Percentiles rank a stretch among this genome's conserved stretches.
These are phyloP conservation scores for Trichomonas gallinae DNA, from an alignment of 208 protist species.

Conservation along the genomic window DNA sequence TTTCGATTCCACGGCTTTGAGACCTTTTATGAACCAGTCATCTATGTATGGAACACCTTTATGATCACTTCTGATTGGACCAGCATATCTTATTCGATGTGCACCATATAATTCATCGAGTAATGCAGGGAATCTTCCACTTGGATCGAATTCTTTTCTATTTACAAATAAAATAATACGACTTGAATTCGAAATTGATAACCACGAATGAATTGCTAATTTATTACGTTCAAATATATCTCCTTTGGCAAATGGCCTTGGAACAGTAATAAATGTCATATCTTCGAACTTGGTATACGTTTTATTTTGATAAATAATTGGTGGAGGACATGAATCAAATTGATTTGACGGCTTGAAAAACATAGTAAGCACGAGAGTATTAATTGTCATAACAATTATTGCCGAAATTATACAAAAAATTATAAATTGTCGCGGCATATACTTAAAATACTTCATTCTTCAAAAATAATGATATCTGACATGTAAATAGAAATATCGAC, in stretches of 20 bases:
- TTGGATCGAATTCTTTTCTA: background rate
- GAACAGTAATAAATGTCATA: conserved; percentile 9
- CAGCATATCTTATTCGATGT: background rate
- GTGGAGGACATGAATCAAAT: background rate
- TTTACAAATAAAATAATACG: background rate
- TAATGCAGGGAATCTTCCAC: background rate
- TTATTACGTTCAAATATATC: background rate
- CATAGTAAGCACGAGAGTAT: background rate
- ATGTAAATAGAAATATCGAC: too few relatives aligned
- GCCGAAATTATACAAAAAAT: background rate
- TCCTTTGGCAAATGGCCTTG: background rate
- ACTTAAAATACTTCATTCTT: background rate
- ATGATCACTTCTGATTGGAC: background rate
- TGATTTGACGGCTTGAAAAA: background rate
- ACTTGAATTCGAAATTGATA: background rate
- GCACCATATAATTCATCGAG: background rate
- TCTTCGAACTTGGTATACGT: background rate
- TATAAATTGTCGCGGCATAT: background rate
- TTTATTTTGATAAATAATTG: background rate
- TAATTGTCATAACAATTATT: background rate
- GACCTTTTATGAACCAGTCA: background rate
- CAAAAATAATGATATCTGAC: too few relatives aligned
- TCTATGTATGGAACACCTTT: background rate
- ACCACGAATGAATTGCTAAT: background rate
- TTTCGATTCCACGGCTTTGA: background rate